phyloP scores from a whole-genome alignment of 352 stramenopile species.

The Phytophthora brassicae region DNA sequence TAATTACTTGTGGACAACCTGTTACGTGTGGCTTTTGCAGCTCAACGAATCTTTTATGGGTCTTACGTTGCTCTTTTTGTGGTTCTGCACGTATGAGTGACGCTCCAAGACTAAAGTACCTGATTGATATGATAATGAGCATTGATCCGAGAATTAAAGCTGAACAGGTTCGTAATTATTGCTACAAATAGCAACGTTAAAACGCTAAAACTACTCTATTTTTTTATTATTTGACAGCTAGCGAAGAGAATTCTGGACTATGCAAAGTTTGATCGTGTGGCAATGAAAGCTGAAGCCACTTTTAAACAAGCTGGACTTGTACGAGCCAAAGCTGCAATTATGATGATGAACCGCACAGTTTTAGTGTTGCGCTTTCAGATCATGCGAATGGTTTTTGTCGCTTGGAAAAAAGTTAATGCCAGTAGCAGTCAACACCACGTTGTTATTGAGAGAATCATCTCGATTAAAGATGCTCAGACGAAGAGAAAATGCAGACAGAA shows the following conservation, averaged over 20 bases:
- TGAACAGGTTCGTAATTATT: conserved; percentile 48
- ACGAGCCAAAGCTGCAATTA: conserved; percentile 69
- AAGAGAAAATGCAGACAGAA: conserved; percentile 45
- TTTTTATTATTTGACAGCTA: conserved; percentile 32
- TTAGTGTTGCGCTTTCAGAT: conserved; percentile 57
- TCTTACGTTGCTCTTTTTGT: conserved; percentile 71
- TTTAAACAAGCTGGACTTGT: conserved; percentile 84
- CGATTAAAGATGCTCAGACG: conserved; percentile 66
- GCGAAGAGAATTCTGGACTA: conserved; percentile 76
- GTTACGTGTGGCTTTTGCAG: conserved; percentile 71
- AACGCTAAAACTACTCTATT: background rate
- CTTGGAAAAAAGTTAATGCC: conserved; percentile 74
- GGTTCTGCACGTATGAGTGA: conserved; percentile 72
- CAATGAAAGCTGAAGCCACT: conserved; percentile 68
- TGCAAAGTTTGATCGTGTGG: conserved; percentile 77
- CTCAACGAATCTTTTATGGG: conserved; percentile 69
- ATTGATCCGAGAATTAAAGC: conserved; percentile 65
- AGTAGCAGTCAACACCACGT: conserved; percentile 43
- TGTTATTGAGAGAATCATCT: conserved; percentile 63
- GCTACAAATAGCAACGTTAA: background rate
- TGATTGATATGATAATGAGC: conserved; percentile 79
- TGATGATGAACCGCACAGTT: conserved; percentile 83
- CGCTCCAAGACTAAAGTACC: conserved; percentile 68
- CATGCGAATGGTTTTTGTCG: conserved; percentile 73
- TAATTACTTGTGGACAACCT: conserved; percentile 27